A percentile compares a stretch with the other conserved stretches of the same genome.
Evolutionary conservation across 306 rosid species (phyloP).

Genomic region (apple (Malus domestica)): DNA sequence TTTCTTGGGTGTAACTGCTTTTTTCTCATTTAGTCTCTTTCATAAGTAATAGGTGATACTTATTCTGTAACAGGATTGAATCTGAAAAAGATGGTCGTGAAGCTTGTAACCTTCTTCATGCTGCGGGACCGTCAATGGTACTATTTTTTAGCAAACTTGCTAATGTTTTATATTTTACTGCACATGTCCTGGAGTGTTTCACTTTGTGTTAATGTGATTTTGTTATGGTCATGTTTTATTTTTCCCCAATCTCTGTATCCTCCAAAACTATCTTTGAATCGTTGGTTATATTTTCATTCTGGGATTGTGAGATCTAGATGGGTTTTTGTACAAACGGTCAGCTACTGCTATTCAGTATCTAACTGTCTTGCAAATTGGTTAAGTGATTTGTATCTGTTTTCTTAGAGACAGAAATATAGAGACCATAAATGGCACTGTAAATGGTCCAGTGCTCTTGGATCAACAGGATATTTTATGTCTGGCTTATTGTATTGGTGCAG

Average conservation of each 20-base stretch:
- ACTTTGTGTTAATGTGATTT: background rate
- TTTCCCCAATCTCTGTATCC: background rate
- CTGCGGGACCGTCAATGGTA: conserved; percentile 78
- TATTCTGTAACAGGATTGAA: conserved; percentile 47
- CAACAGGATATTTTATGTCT: background rate
- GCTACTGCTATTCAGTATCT: background rate
- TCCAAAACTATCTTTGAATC: background rate
- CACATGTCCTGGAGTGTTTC: background rate
- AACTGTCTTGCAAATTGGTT: background rate
- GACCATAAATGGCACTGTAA: background rate
- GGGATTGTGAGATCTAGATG: background rate
- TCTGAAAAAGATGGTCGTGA: conserved; percentile 70
- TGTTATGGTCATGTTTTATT: background rate
- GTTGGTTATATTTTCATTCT: background rate
- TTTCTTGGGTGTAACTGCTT: background rate
- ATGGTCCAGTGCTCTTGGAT: background rate
- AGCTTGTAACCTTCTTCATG: conserved; percentile 78
- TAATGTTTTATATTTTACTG: background rate
- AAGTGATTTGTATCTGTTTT: background rate
- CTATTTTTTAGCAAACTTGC: background rate
- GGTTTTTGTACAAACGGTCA: background rate
- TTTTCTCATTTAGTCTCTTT: background rate
- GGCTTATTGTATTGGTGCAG: background rate
- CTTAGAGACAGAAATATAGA: background rate
- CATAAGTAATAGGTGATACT: background rate